Base-by-base conservation (phyloP, 305 asterid species). In the Solanum hybrid region DNA sequence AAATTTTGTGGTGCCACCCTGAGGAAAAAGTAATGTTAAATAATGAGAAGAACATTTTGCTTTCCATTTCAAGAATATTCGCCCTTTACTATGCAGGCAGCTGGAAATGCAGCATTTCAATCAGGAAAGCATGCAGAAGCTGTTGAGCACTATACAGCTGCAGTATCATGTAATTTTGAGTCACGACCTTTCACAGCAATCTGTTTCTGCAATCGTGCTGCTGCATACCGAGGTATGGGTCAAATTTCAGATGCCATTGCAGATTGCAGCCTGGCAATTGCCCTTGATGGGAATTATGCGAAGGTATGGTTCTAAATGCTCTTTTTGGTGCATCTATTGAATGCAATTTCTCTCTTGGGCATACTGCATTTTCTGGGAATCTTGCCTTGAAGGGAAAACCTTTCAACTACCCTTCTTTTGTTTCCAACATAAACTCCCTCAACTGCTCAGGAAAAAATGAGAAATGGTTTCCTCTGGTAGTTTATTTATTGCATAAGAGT, bases 151-250 rank as follows among this genome's bases (percentile, higher is more conserved):
- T 98, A 98, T 91, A 96, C 97, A 34, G 96, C 98, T 91, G 98
- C 98, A 77, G 90, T 98, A 92, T 94, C 95, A 66, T 94, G 97
- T 89, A 96, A 94, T 89, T 94, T 94, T 87, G 99, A 96, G 92
- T 96, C 99, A 71, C 98, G 94, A 31, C 97, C 99, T 92, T 98
- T 96, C 93, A 91, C 98, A 71, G 98, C 99, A 73, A 95, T 96
- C 87, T 98, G 99, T 91, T 98, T 96, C 40, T 94, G 99, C 92
- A 98, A 98, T 90, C 99, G 99, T 66, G 99, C 99, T 86, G 99
- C 99, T 88, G 98, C 99, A 79, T 96, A 95, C 92, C 93, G 97
- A 89, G 96, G 97, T 88, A 91, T 94, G 97, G 98, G 98, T 87
- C 99, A 98, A 91, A 95, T 94, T 89, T 85, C 95, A 87, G 99